A percentile compares a stretch with the other conserved stretches of the same genome.
Evolutionary conservation across 768 basidiomycete species (phyloP).

Genomic region (Porpolomopsis calyptriformis): DNA sequence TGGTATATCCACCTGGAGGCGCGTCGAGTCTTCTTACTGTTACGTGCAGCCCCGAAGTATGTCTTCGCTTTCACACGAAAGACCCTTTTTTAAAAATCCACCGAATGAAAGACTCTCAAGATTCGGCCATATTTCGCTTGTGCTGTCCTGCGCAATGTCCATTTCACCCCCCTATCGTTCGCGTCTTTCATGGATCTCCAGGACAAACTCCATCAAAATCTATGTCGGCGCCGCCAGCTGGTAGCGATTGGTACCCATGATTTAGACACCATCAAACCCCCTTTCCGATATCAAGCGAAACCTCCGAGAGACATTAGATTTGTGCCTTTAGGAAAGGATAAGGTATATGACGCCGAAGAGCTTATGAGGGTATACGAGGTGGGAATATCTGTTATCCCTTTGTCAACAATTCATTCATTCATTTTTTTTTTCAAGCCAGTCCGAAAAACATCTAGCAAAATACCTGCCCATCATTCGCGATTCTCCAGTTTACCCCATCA

Average conservation of each 20-base stretch:
- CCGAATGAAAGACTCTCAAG: slow-evolving; percentile 53
- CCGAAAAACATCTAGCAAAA: slow-evolving; percentile 80
- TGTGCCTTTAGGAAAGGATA: slow-evolving; percentile 69
- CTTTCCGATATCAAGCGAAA: slow-evolving; percentile 80
- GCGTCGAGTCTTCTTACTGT: slow-evolving; percentile 56
- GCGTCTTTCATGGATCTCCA: slow-evolving; percentile 98
- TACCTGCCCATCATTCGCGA: slow-evolving; percentile 92
- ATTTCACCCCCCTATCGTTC: slow-evolving; percentile 81
- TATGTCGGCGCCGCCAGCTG: slow-evolving; percentile 80
- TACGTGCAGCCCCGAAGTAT: slow-evolving; percentile 62
- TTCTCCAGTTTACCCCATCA: slow-evolving; percentile 93
- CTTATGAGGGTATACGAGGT: slow-evolving; percentile 94
- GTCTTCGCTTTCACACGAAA: slow-evolving; percentile 12
- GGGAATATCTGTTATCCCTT: slow-evolving; percentile 11
- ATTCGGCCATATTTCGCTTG: slow-evolving; percentile 88
- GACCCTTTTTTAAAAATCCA: background rate
- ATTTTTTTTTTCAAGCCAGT: slow-evolving; percentile 32
- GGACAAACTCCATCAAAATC: slow-evolving; percentile 96
- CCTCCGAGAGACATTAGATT: slow-evolving; percentile 88
- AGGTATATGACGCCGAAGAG: slow-evolving; percentile 76
- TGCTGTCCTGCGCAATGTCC: slow-evolving; percentile 81
- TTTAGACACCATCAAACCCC: slow-evolving; percentile 75
- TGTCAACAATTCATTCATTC: background rate
- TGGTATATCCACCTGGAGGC: slow-evolving; percentile 62
- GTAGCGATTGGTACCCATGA: slow-evolving; percentile 98